Percentiles rank a stretch among this genome's conserved stretches.
phyloP scores from a whole-genome alignment of 1,284 basidiomycete genomes.

The Cutaneotrichosporon dermatis region DNA sequence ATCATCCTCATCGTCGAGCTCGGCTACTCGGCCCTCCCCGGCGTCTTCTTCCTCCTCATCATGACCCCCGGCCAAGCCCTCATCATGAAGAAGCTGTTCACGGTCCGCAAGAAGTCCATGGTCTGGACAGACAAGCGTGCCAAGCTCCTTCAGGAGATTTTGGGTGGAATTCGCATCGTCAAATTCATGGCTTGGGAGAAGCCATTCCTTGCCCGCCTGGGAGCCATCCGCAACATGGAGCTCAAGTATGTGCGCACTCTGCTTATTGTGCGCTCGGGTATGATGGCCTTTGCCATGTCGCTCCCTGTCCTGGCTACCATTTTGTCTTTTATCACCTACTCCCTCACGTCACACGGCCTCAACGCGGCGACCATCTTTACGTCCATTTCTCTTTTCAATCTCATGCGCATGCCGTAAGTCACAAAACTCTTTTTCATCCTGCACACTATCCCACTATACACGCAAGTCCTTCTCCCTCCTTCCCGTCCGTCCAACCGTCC shows the following conservation, averaged over 20 bases:
- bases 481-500: too few species aligned
- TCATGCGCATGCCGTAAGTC: slow-evolving; percentile 36
- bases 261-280: slow-evolving; percentile 53
- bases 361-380: slow-evolving; percentile 64
- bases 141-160: slow-evolving; percentile 57
- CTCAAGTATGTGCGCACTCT: slow-evolving; percentile 72
- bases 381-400: slow-evolving; percentile 71
- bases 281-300: slow-evolving; percentile 52
- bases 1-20: slow-evolving; percentile 52
- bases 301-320: slow-evolving; percentile 78
- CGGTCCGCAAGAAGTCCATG: slow-evolving; percentile 71
- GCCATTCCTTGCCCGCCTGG: slow-evolving; percentile 65
- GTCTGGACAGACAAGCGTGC: slow-evolving; percentile 65
- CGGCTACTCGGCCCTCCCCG: slow-evolving; percentile 53
- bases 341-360: slow-evolving; percentile 62
- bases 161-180: slow-evolving; percentile 82
- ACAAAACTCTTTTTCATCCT: neutral
- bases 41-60: slow-evolving; percentile 64
- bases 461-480: too few species aligned
- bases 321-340: slow-evolving; percentile 78
- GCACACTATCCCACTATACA: slow-evolving; percentile 20
- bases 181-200: slow-evolving; percentile 62
- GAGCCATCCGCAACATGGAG: slow-evolving; percentile 67
- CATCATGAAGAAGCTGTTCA: slow-evolving; percentile 72
- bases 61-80: slow-evolving; percentile 61